phyloP scores from a whole-genome alignment of 1,284 basidiomycete genomes.

The Cutaneotrichosporon sp. region DNA sequence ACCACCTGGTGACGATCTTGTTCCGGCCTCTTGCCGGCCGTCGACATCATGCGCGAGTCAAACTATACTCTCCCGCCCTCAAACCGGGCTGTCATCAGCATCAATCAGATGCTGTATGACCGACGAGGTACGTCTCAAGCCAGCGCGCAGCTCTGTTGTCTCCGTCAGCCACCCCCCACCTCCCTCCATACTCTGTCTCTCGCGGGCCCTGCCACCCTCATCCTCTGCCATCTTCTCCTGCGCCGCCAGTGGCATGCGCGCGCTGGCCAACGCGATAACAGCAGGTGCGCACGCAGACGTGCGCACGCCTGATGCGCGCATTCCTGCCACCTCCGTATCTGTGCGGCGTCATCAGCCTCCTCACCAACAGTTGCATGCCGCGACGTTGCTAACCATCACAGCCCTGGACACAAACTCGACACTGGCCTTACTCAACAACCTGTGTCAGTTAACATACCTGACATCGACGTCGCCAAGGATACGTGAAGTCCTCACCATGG shows the following conservation, averaged over 20 bases:
- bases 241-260: no score
- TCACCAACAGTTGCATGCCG: no score
- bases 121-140: conserved; percentile 66
- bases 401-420: conserved; percentile 89
- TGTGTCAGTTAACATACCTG: conserved; percentile 93
- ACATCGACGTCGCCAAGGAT: conserved; percentile 96
- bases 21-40: not conserved
- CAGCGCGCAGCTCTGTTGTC: no score
- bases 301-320: no score
- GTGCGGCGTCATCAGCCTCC: no score
- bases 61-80: conserved; percentile 94
- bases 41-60: conserved; percentile 75
- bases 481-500: conserved; percentile 95
- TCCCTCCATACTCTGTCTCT: no score
- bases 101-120: conserved; percentile 92
- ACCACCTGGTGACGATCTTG: not conserved
- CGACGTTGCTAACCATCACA: conserved; percentile 42
- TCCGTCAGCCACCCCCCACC: no score
- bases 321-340: no score
- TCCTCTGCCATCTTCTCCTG: no score
- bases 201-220: no score
- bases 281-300: no score
- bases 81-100: conserved; percentile 91
- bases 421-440: conserved; percentile 90
- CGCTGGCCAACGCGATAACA: no score